Conservation (phyloP, 805 yeast genomes). For the Kregervanrija delftensis region DNA sequence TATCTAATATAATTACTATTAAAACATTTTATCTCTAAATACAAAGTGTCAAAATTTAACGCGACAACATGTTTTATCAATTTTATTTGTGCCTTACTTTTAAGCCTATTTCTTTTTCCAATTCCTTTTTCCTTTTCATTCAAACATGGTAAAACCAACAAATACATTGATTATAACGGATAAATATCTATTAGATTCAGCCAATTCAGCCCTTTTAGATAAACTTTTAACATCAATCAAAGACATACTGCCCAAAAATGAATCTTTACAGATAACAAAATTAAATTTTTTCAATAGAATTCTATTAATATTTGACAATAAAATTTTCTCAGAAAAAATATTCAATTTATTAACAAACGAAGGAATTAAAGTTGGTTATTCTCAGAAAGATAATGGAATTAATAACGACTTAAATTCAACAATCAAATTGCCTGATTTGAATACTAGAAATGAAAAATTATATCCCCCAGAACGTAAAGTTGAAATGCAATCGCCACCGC, state of each 20-base stretch:
- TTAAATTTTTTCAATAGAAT: slow-evolving; percentile 23
- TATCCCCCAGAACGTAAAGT: slow-evolving; percentile 23
- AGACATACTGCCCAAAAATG: slow-evolving; percentile 7
- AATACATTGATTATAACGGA: slow-evolving; percentile 27
- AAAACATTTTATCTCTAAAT: background rate
- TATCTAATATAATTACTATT: background rate
- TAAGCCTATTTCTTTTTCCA: too few relatives aligned
- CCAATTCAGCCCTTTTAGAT: slow-evolving; percentile 13
- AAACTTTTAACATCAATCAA: slow-evolving; percentile 14
- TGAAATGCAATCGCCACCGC: slow-evolving; percentile 30
- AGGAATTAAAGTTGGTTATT: slow-evolving; percentile 17
- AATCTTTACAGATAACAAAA: slow-evolving; percentile 1
- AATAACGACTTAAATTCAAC: background rate
- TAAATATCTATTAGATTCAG: slow-evolving; percentile 10
- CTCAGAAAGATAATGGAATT: slow-evolving; percentile 14
- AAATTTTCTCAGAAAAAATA: slow-evolving; percentile 10
- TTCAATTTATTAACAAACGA: slow-evolving; percentile 12
- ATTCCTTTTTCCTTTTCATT: too few relatives aligned
- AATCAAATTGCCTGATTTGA: too few relatives aligned
- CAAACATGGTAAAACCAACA: slow-evolving; percentile 10
- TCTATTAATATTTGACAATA: slow-evolving; percentile 19
- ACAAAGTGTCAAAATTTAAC: too few relatives aligned
- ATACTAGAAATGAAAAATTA: slow-evolving; percentile 4
- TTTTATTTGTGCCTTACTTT: too few relatives aligned
- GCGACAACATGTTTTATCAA: too few relatives aligned